Evolutionary conservation across 805 yeast species (phyloP).

Genomic region (Schizosaccharomyces cryophilus): DNA sequence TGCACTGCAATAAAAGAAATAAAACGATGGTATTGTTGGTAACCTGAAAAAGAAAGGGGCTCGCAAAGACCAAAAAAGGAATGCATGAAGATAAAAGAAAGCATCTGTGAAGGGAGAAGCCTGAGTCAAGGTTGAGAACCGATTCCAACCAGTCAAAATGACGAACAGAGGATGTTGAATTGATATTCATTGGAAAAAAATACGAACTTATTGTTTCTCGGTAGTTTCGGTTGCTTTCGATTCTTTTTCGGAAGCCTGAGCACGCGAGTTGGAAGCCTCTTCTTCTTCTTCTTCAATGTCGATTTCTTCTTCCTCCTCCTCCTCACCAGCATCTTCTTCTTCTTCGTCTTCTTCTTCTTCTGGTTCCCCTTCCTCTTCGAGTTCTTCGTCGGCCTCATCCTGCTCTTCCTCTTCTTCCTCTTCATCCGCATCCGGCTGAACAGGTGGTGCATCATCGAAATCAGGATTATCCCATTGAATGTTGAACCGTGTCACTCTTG

Average conservation of each 20-base stretch:
- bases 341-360: constrained; percentile 7
- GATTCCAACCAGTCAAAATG: too few species aligned
- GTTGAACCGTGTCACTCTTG: constrained; percentile 87
- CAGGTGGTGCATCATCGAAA: constrained; percentile 29
- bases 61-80: too few species aligned
- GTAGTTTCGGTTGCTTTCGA: neutral
- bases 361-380: constrained; percentile 6
- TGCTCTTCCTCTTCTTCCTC: constrained; percentile 14
- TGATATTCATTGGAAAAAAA: neutral
- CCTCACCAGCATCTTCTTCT: constrained; percentile 9
- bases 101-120: too few species aligned
- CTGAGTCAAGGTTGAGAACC: too few species aligned
- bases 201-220: neutral
- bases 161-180: too few species aligned
- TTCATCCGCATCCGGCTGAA: constrained; percentile 31
- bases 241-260: neutral
- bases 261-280: neutral
- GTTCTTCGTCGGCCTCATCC: constrained; percentile 14
- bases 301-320: constrained; percentile 1
- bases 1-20: too few species aligned
- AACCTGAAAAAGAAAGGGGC: too few species aligned
- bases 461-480: constrained; percentile 45
- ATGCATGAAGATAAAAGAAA: too few species aligned
- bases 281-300: constrained; percentile 1
- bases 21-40: too few species aligned